Evolutionary conservation across 129 eudicot genomes (phyloP).

Genomic region (Dittrichia graveolens): DNA sequence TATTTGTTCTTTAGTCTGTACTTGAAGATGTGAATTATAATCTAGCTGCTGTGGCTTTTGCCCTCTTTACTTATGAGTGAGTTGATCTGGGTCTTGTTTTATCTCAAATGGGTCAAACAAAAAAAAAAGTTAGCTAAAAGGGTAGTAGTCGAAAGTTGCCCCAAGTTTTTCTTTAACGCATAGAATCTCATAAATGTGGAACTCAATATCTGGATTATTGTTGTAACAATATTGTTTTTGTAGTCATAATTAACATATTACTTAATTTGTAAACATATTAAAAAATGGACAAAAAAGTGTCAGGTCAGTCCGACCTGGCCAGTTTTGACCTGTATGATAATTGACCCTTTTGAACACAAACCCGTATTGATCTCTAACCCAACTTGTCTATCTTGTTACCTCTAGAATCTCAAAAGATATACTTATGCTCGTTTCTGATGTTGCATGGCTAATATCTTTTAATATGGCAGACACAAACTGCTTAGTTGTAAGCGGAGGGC

Average conservation of each 20-base stretch:
- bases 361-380: not conserved
- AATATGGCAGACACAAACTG: slow-evolving; percentile 68
- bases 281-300: not conserved
- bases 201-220: not conserved
- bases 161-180: not conserved
- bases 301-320: not conserved
- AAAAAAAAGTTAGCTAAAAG: too few relatives aligned
- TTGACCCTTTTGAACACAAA: not conserved
- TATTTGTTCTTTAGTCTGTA: slow-evolving; percentile 14
- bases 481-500: slow-evolving; percentile 70
- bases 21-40: not conserved
- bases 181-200: not conserved
- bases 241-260: too few relatives aligned
- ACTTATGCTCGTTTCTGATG: not conserved
- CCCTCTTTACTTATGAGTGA: not conserved
- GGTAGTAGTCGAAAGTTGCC: too few relatives aligned
- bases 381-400: not conserved
- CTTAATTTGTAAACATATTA: not conserved
- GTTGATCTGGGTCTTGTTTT: not conserved
- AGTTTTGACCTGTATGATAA: not conserved
- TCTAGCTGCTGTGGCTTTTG: not conserved
- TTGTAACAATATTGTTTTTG: not conserved
- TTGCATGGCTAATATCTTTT: slow-evolving; percentile 21
- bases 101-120: too few relatives aligned
- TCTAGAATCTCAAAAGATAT: slow-evolving; percentile 8